Base-by-base conservation (phyloP, 352 stramenopile genomes). In the Pythium apleroticum region DNA sequence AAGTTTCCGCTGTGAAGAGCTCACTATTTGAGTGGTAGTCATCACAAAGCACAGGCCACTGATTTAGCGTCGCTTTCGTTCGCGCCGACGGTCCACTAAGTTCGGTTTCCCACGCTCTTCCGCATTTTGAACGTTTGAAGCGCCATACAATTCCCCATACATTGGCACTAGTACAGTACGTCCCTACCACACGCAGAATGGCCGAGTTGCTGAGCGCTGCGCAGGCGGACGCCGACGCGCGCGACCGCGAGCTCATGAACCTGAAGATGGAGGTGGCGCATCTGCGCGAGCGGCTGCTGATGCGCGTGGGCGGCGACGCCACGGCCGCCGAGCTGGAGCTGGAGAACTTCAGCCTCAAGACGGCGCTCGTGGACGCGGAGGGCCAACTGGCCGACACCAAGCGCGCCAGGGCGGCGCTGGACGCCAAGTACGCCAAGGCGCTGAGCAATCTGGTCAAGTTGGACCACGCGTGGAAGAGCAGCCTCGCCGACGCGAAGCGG, bases 211-310 rank as follows among this genome's bases (percentile, higher is more conserved):
- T 91, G 61, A 66, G 79, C 53, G 78, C 77, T 43, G 65, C 81
- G 69, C 73, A 80, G 48, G 70, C 77, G 55, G 74, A 81, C 59
- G 71, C 80, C 25, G 79, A 86, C 59, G 71, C 69, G 28, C 70
- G 67, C 49, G 86, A 90, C 58, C 81, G 86, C 49, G 79, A 93
- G 62, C 48, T 86, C 28, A 90, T 95, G 81, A 88, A 91, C 74
- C 76, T 93, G 46, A 95, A 95, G 72, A 92, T 95, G 63, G 84
- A 95, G 74, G 71, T 87, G 39, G 77, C 86, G 46, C 83, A 93
- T 60, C 60, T 95, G 58, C 81, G 84, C 27, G 80, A 88, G 65
- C 80, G 86, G 3, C 73, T 95, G 50, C 72, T 79, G 22, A 61
- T 84, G 64, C 83, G 86, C 53, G 83, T 93, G 56, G 86, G 86